Evolutionary conservation across 331 rosid species (phyloP).

Genomic region (Phaseolus coccineus): DNA sequence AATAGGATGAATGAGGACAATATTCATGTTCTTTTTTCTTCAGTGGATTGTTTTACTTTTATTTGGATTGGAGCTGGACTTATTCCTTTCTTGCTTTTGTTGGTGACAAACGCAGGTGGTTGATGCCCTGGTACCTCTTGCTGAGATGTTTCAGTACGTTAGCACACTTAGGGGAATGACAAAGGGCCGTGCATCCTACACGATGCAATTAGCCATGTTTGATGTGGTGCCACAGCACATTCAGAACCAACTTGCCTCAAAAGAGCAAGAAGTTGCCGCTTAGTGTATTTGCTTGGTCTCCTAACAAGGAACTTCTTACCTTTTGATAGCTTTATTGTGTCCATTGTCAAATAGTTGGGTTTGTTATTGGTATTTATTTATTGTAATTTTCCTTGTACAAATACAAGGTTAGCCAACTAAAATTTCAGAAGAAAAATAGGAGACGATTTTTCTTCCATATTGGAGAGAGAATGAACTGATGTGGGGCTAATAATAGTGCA

Average conservation of each 20-base stretch:
- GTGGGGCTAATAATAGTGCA: not conserved
- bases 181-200: conserved; percentile 96
- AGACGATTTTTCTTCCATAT: conserved; percentile 27
- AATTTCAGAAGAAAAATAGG: not conserved
- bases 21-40: not conserved
- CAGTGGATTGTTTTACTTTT: not conserved
- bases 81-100: conserved; percentile 3
- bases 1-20: conserved; percentile 7
- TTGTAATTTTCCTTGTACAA: conserved; percentile 33
- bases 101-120: conserved; percentile 72
- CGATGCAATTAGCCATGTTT: conserved; percentile 89
- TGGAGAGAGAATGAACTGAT: conserved; percentile 24
- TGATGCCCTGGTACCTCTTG: conserved; percentile 87
- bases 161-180: conserved; percentile 97
- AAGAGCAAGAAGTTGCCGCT: conserved; percentile 91
- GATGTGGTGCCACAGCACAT: conserved; percentile 97
- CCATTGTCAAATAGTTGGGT: conserved; percentile 35
- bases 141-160: conserved; percentile 97
- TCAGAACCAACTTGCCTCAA: conserved; percentile 85
- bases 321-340: conserved; percentile 31
- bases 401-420: conserved; percentile 42
- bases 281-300: conserved; percentile 48
- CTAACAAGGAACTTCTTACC: conserved; percentile 8
- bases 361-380: not conserved
- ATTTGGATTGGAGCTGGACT: not conserved